Evolutionary conservation across 257 asterid species (phyloP).

Genomic region (Nicotiana noctiflora): DNA sequence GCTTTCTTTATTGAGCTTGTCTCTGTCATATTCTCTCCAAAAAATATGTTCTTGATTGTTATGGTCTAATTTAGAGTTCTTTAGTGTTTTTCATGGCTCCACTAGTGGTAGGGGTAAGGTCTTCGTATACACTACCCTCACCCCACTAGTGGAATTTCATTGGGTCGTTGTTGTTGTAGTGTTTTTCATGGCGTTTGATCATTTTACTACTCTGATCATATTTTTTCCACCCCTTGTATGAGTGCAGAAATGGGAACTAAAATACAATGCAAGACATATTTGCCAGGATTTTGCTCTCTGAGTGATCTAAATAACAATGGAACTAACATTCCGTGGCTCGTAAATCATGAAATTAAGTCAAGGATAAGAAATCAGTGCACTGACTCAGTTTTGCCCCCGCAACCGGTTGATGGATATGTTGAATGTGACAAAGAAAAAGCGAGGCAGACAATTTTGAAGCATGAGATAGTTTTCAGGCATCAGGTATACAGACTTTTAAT

Average conservation of each 20-base stretch:
- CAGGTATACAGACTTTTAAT: constrained; percentile 40
- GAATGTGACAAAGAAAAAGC: constrained; percentile 36
- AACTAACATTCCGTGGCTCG: constrained; percentile 27
- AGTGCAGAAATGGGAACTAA: constrained; percentile 70
- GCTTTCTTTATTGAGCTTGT: background rate
- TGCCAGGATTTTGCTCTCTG: constrained; percentile 25
- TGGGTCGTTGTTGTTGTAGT: too few species aligned
- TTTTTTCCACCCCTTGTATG: background rate
- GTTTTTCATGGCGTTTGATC: background rate
- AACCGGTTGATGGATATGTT: constrained; percentile 13
- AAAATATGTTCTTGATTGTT: background rate
- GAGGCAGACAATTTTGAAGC: constrained; percentile 59
- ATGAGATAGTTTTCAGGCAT: constrained; percentile 53
- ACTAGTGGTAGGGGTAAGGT: too few species aligned
- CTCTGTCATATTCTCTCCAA: background rate
- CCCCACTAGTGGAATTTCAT: too few species aligned
- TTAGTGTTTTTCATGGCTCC: background rate
- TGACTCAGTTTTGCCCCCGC: constrained; percentile 14
- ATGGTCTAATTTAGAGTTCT: background rate
- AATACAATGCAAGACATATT: constrained; percentile 37
- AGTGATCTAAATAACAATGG: constrained; percentile 34
- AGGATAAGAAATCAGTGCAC: constrained; percentile 24
- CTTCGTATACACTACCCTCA: too few species aligned
- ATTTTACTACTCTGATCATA: background rate
- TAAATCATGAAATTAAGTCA: constrained; percentile 25